These are phyloP conservation scores for Cadophora luteo-olivacea DNA, from an alignment of 2,329 filamentous ascomycete genomes.

Conservation along the genomic window DNA sequence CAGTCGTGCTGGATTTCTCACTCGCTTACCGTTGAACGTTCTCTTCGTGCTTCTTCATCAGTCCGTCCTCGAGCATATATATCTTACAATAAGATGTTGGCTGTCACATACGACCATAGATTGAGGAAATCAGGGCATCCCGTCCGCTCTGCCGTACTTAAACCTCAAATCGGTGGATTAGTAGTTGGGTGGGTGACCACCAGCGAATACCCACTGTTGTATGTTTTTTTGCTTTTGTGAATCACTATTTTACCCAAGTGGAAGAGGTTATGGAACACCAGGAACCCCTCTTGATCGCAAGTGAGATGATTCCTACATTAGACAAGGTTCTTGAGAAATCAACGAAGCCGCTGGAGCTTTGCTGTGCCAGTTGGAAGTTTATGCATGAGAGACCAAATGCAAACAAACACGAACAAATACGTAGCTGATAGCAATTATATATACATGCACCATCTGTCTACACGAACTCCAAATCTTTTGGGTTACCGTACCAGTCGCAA, in stretches of 20 bases:
- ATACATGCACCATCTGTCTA: slow-evolving; percentile 23
- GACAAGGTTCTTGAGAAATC: no score
- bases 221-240: background rate
- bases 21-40: no score
- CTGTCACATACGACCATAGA: slow-evolving; percentile 14
- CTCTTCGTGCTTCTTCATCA: no score
- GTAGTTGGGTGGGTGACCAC: slow-evolving; percentile 13
- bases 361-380: background rate
- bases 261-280: no score
- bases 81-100: background rate
- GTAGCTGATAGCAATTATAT: background rate
- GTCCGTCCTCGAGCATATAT: background rate
- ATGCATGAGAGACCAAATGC: background rate
- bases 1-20: no score
- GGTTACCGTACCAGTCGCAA: slow-evolving; percentile 44
- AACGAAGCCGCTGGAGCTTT: no score
- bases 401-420: background rate
- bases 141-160: slow-evolving; percentile 11
- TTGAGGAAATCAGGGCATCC: slow-evolving; percentile 8
- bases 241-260: background rate
- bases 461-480: slow-evolving; percentile 47
- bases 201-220: slow-evolving; percentile 8
- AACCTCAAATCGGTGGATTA: slow-evolving; percentile 10
- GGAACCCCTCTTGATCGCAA: no score
- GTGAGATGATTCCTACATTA: no score